phyloP scores from a whole-genome alignment of 257 asterid species.

The Capsicum rhomboideum region DNA sequence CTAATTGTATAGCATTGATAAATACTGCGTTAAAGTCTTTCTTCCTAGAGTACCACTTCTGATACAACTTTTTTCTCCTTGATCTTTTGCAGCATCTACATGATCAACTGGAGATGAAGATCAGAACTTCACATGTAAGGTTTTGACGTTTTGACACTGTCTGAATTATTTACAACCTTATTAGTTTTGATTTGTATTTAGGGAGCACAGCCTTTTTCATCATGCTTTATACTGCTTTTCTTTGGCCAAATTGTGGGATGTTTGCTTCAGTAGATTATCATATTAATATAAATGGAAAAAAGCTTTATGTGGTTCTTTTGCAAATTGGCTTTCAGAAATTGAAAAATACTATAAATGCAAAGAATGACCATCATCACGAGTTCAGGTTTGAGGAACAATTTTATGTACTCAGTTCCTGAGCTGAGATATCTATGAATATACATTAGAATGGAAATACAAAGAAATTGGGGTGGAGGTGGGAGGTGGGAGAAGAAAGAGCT shows the following conservation, averaged over 20 bases:
- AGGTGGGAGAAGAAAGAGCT: background rate
- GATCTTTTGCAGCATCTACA: slow-evolving; percentile 64
- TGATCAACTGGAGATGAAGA: slow-evolving; percentile 83
- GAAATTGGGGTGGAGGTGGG: background rate
- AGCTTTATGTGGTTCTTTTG: background rate
- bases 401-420: background rate
- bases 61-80: background rate
- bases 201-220: background rate
- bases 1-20: background rate
- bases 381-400: background rate
- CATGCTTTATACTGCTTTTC: background rate
- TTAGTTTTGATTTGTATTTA: background rate
- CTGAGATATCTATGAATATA: background rate
- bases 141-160: slow-evolving; percentile 16
- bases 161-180: background rate
- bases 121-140: slow-evolving; percentile 84
- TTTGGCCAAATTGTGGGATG: background rate
- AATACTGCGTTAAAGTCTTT: background rate
- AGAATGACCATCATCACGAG: background rate
- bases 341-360: background rate
- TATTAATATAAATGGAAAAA: background rate
- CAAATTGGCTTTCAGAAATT: background rate
- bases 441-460: background rate
- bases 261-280: background rate
- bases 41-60: background rate